Evolutionary conservation across 495 filamentous ascomycete genomes (phyloP).

Genomic region (Aspergillus saccharolyticus): DNA sequence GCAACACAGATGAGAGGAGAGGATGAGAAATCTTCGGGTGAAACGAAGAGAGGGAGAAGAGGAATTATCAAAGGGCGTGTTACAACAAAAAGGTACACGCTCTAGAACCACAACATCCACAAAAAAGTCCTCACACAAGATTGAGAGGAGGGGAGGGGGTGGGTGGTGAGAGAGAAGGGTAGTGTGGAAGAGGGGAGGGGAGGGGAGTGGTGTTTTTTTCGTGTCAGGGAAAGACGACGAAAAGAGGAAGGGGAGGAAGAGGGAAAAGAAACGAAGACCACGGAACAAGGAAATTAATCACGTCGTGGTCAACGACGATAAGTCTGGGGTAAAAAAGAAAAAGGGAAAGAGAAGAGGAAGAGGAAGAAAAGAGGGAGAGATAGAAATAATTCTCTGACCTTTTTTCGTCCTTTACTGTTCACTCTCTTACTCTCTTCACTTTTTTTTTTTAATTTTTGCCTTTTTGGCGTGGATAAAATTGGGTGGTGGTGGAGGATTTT

Average conservation of each 20-base stretch:
- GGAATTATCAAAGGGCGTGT: conserved; percentile 15
- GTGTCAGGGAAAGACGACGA: conserved; percentile 3
- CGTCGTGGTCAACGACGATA: conserved; percentile 26
- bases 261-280: conserved; percentile 18
- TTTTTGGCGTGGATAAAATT: conserved; percentile 6
- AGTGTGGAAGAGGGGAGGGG: conserved; percentile 10
- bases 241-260: conserved; percentile 6
- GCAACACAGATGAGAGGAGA: conserved; percentile 5
- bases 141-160: conserved; percentile 4
- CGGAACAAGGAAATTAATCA: conserved; percentile 12
- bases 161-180: conserved; percentile 3
- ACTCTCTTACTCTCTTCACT: not conserved
- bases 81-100: conserved; percentile 18
- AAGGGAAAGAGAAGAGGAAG: conserved; percentile 5
- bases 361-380: conserved; percentile 9
- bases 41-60: not conserved
- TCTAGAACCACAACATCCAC: conserved; percentile 19
- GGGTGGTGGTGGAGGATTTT: not conserved
- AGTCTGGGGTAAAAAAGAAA: conserved; percentile 15
- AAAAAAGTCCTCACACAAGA: conserved; percentile 24
- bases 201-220: not conserved
- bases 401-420: conserved; percentile 6
- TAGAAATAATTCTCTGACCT: conserved; percentile 13
- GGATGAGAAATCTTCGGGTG: conserved; percentile 2
- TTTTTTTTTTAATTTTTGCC: conserved; percentile 16